These are phyloP conservation scores for Ceratocystis cubensis DNA, from an alignment of 2,329 filamentous ascomycete genomes.

Conservation along the genomic window DNA sequence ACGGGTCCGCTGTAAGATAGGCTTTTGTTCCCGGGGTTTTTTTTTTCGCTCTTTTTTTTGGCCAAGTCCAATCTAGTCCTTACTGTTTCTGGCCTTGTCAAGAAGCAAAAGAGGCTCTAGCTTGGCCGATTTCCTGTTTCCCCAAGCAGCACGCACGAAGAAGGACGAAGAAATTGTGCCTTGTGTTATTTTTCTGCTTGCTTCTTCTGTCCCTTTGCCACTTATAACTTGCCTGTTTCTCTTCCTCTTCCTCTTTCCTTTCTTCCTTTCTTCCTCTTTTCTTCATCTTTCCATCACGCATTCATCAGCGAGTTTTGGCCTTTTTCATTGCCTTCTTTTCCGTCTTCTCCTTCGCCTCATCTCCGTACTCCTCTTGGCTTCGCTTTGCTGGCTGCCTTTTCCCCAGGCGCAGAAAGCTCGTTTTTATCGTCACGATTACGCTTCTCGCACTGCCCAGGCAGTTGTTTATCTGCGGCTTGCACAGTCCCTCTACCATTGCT, in stretches of 20 bases:
- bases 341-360: constrained; percentile 9
- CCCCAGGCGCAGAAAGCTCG: neutral
- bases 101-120: neutral
- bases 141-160: neutral
- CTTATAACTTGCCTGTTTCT: neutral
- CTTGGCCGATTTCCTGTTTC: neutral
- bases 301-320: neutral
- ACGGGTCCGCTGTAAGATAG: too few relatives aligned
- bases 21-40: neutral
- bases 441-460: neutral
- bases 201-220: constrained; percentile 1
- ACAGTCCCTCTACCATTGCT: neutral
- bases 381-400: constrained; percentile 22
- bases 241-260: neutral
- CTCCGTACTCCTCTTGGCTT: constrained; percentile 31
- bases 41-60: neutral
- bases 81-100: neutral
- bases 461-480: neutral
- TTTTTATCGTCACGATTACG: neutral
- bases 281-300: neutral
- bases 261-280: neutral
- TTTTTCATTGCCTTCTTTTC: neutral
- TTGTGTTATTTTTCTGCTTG: neutral
- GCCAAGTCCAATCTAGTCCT: neutral
- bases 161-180: constrained; percentile 3